Conservation (phyloP, 1,284 basidiomycete genomes). For the Cutaneotrichosporon mucoides region DNA sequence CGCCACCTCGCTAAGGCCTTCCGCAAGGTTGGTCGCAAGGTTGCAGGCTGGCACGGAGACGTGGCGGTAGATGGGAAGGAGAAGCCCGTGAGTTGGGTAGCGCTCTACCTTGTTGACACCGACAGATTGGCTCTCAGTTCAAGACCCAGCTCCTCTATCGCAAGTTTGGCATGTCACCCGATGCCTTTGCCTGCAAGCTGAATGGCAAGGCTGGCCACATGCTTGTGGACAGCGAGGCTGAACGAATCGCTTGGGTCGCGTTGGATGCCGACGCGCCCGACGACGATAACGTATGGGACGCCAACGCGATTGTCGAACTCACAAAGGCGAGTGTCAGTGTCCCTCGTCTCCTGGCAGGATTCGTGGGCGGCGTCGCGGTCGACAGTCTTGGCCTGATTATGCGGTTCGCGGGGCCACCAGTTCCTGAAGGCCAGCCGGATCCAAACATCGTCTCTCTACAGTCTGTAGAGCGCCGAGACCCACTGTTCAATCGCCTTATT, state of each 20-base stretch:
- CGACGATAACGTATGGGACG: conserved; percentile 3
- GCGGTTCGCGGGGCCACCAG: conserved; percentile 5
- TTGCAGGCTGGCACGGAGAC: conserved; percentile 7
- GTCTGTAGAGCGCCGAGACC: conserved; percentile 48
- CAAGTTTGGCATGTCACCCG: conserved; percentile 12
- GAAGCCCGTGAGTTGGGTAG: conserved; percentile 1
- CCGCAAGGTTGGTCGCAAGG: conserved; percentile 10
- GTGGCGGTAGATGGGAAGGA: conserved; percentile 6
- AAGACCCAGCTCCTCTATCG: neutral
- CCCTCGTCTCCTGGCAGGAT: conserved; percentile 48
- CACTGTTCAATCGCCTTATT: conserved; percentile 49
- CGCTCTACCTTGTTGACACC: neutral
- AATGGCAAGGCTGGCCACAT: conserved; percentile 1
- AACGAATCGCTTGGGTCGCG: neutral
- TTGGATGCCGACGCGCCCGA: neutral
- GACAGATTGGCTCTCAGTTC: neutral
- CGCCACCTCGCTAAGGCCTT: conserved; percentile 5
- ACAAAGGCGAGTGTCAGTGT: conserved; percentile 37
- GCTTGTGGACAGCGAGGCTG: conserved; percentile 3
- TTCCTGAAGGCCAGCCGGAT: neutral
- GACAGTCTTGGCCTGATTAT: conserved; percentile 46
- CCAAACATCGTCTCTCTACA: conserved; percentile 30
- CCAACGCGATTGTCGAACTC: conserved; percentile 9
- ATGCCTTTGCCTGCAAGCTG: conserved; percentile 6
- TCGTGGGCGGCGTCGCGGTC: conserved; percentile 47